Percentiles rank a stretch among this genome's conserved stretches.
phyloP scores from a whole-genome alignment of 164 flowering plant species.

The Chimonanthus praecox region DNA sequence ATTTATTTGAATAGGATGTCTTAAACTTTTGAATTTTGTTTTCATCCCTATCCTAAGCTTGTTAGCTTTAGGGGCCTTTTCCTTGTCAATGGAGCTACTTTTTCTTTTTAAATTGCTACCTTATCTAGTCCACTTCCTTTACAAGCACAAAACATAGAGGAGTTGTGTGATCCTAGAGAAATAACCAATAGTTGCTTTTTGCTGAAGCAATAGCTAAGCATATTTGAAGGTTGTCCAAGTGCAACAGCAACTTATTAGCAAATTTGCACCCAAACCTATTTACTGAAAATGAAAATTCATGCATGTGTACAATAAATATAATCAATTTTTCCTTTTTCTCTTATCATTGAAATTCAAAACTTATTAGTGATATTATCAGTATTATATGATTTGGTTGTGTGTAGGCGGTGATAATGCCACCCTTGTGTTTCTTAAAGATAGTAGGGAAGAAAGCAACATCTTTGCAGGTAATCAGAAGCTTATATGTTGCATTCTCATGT shows the following conservation, averaged over 20 bases:
- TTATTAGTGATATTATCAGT: neutral
- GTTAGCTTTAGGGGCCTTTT: too few species aligned
- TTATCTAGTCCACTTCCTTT: too few species aligned
- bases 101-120: too few species aligned
- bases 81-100: too few species aligned
- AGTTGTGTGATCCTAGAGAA: neutral
- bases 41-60: too few species aligned
- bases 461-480: constrained; percentile 39
- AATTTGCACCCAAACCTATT: neutral
- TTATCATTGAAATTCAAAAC: neutral
- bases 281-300: neutral
- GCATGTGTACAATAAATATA: neutral
- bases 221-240: neutral
- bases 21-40: too few species aligned
- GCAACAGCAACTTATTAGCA: neutral
- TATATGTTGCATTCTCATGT: neutral
- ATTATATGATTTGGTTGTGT: neutral
- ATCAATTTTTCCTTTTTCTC: neutral
- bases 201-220: neutral
- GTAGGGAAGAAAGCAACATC: constrained; percentile 48
- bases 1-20: too few species aligned
- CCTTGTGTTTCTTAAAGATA: constrained; percentile 64
- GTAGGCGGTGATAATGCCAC: constrained; percentile 71
- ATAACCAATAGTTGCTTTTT: neutral
- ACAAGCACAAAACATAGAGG: too few species aligned